Evolutionary conservation across 495 filamentous ascomycete genomes (phyloP), one percentile per base, ranked within the genome.

Genomic region (Neurospora sp.): DNA sequence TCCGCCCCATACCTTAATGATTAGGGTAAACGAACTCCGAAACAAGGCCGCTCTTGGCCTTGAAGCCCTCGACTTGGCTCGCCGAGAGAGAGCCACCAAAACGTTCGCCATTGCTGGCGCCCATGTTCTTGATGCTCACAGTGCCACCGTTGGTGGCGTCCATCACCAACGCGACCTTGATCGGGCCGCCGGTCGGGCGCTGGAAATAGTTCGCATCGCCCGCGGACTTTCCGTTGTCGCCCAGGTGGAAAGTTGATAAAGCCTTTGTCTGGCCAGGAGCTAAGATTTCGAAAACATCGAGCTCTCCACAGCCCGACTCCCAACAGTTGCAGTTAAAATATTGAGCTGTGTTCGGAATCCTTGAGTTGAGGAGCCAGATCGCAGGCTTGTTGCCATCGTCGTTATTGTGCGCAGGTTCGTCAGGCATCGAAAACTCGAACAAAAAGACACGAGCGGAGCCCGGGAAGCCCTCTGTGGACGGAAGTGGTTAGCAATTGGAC

Each of bases 221-320:
- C 0, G 9, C 87, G 86, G 86, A 49, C 44, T 49, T 49, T 1
- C n/a, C n/a, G 2, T 12, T 4, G 5, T 3, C 49, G 0, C 23
- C 49, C 4, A 60, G 2, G 79, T 93, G 91, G 72, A 91, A 83
- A 8, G 90, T 90, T 4, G 87, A 86, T 78, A 89, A 91, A 66
- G 81, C 80, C 62, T 83, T 84, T 35, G 76, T 78, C 73, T 83
- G 83, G 39, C 88, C 88, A 5, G 78, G 54, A 39, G 80, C 76
- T 5, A 93, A 86, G 40, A 91, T 83, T 81, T 93, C 92, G 74
- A 91, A 88, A 12, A 93, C 79, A 78, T 93, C 92, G 66, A 92
- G 86, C 83, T 93, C 92, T 73, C 91, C 92, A 77, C 92, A 93
- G 70, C 80, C 82, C 20, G 86, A 82, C 3, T 80, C 78, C 91